A percentile compares a stretch with the other conserved stretches of the same genome.
phyloP scores from a whole-genome alignment of 352 stramenopile genomes.

The Thalassiosira livingstoniorum region DNA sequence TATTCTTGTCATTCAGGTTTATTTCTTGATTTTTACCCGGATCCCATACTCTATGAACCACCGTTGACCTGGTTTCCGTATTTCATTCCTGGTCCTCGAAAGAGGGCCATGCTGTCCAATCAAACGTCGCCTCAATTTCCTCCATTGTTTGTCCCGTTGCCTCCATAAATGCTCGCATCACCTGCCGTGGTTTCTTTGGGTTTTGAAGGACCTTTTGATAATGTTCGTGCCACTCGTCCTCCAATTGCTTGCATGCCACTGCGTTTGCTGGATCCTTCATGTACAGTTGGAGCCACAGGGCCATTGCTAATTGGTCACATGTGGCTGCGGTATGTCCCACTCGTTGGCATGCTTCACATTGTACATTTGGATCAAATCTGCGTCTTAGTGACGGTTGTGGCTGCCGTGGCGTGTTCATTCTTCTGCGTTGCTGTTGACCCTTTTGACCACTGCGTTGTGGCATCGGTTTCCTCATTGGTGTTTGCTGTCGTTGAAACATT shows the following conservation, averaged over 20 bases:
- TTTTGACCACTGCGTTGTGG: neutral
- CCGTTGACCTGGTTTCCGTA: too few species aligned
- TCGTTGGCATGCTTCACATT: neutral
- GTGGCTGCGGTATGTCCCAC: neutral
- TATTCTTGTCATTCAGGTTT: too few species aligned
- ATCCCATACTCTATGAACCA: too few species aligned
- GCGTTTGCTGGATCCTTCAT: neutral
- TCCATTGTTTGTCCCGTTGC: neutral
- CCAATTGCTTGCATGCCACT: neutral
- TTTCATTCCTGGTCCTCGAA: too few species aligned
- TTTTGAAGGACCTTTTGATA: neutral
- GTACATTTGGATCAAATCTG: neutral
- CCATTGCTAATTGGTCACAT: neutral
- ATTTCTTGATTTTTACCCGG: too few species aligned
- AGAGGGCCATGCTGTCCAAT: too few species aligned
- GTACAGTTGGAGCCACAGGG: neutral
- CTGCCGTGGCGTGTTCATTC: neutral
- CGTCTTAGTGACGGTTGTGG: neutral
- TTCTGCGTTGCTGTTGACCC: neutral
- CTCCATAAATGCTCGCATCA: neutral
- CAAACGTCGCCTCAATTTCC: neutral
- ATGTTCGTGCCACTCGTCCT: neutral
- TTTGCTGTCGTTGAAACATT: neutral
- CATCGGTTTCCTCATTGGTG: neutral
- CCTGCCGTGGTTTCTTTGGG: neutral